A percentile compares a stretch with the other conserved stretches of the same genome.
Conservation (phyloP, 768 basidiomycete genomes). For the Amanita polypyramis region DNA sequence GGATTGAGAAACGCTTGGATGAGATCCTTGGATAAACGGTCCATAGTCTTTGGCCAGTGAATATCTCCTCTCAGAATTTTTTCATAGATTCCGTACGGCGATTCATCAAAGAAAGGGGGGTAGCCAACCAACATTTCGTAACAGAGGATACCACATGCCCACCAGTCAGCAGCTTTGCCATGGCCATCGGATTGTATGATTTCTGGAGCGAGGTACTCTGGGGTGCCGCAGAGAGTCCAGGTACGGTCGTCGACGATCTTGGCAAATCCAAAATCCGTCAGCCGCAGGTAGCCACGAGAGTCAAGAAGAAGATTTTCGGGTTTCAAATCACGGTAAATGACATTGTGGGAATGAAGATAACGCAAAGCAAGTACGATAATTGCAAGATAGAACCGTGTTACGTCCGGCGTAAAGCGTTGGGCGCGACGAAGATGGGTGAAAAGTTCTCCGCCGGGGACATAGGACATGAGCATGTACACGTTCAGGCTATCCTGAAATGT, state of each 20-base stretch:
- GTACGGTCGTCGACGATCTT: conserved; percentile 97
- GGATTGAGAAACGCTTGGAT: conserved; percentile 85
- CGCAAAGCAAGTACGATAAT: conserved; percentile 92
- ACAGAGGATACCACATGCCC: conserved; percentile 94
- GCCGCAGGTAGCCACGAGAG: conserved; percentile 83
- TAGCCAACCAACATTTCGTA: conserved; percentile 99
- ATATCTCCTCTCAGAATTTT: conserved; percentile 86
- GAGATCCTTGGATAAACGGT: conserved; percentile 80
- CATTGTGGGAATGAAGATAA: conserved; percentile 92
- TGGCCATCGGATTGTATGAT: conserved; percentile 97
- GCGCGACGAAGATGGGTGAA: conserved; percentile 95
- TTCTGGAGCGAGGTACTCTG: conserved; percentile 96
- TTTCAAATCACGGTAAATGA: conserved; percentile 97
- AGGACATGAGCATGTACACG: conserved; percentile 97
- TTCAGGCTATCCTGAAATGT: conserved; percentile 95
- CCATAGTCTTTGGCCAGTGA: conserved; percentile 86
- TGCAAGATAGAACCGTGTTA: conserved; percentile 95
- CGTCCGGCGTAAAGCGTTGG: conserved; percentile 91
- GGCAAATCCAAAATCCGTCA: conserved; percentile 98
- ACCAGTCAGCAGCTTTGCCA: conserved; percentile 98
- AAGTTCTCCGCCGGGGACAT: conserved; percentile 93
- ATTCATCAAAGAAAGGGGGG: conserved; percentile 97
- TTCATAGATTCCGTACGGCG: conserved; percentile 97
- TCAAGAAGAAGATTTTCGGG: conserved; percentile 98
- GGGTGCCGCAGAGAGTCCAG: conserved; percentile 94